phyloP scores from a whole-genome alignment of 83 land plant genomes.

The Larix sibirica region DNA sequence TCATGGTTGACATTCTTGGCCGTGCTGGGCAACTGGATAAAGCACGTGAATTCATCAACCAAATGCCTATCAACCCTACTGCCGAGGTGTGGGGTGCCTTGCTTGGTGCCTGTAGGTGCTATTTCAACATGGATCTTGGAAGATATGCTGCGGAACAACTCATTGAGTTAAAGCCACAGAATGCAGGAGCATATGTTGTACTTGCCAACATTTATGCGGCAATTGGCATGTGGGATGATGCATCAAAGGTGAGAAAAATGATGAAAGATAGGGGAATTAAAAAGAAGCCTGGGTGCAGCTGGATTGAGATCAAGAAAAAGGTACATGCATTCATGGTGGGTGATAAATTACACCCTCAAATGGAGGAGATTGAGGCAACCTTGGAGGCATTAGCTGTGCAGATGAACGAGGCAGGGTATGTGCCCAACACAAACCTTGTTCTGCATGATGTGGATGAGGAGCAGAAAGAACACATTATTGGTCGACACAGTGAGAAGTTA shows the following conservation, averaged over 20 bases:
- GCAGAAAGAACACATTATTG: background rate
- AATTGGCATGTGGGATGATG: background rate
- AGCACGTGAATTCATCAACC: background rate
- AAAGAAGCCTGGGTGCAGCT: background rate
- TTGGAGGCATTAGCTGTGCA: background rate
- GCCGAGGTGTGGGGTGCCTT: background rate
- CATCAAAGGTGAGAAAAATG: background rate
- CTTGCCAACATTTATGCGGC: background rate
- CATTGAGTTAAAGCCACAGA: background rate
- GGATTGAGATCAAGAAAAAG: slow-evolving; percentile 3
- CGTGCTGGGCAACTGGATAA: background rate
- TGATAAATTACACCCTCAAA: background rate
- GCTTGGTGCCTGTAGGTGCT: background rate
- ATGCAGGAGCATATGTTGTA: background rate
- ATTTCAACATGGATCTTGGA: background rate
- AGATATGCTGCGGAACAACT: background rate
- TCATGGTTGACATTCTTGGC: slow-evolving; percentile 5
- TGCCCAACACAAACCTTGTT: background rate
- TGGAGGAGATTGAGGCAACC: background rate
- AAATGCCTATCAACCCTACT: background rate
- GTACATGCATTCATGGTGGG: background rate
- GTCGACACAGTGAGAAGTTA: background rate
- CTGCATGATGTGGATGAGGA: background rate
- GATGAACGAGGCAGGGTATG: slow-evolving; percentile 1
- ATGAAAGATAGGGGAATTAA: slow-evolving; percentile 7